These are phyloP conservation scores for Pythium volutum DNA, from an alignment of 352 stramenopile genomes.

Conservation along the genomic window DNA sequence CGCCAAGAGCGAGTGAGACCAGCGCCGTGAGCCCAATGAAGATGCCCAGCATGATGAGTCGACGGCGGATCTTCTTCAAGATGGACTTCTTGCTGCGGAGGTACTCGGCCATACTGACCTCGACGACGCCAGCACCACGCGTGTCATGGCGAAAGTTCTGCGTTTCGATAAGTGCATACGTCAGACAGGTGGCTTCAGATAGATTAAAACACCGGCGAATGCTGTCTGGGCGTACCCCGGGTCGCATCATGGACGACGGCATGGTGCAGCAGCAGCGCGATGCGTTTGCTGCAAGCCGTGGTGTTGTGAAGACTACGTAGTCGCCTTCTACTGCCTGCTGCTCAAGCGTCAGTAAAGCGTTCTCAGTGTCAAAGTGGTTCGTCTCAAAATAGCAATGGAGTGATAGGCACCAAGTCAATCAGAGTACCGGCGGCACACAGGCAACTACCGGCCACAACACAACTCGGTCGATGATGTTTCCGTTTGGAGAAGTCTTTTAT, in stretches of 20 bases:
- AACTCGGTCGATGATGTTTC: no score
- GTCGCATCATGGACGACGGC: conserved; percentile 59
- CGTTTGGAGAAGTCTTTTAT: neutral
- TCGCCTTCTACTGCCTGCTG: neutral
- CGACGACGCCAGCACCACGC: conserved; percentile 56
- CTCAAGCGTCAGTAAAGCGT: neutral
- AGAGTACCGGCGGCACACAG: neutral
- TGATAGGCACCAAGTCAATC: neutral
- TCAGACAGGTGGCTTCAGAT: neutral
- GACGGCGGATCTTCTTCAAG: conserved; percentile 69
- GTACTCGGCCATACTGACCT: conserved; percentile 72
- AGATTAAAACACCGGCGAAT: no score
- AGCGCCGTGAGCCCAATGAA: conserved; percentile 49
- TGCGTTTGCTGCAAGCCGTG: neutral
- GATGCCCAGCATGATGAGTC: conserved; percentile 52
- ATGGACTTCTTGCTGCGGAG: conserved; percentile 68
- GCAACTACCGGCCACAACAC: no score
- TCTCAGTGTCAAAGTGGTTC: neutral
- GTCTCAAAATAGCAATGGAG: neutral
- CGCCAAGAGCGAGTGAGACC: conserved; percentile 44
- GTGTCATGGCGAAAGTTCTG: conserved; percentile 73
- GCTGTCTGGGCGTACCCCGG: conserved; percentile 53
- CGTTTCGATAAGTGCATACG: neutral
- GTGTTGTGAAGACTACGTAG: neutral
- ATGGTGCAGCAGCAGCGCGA: neutral